Conservation (phyloP, 257 asterid species). For the Nicotiana benthamiana region DNA sequence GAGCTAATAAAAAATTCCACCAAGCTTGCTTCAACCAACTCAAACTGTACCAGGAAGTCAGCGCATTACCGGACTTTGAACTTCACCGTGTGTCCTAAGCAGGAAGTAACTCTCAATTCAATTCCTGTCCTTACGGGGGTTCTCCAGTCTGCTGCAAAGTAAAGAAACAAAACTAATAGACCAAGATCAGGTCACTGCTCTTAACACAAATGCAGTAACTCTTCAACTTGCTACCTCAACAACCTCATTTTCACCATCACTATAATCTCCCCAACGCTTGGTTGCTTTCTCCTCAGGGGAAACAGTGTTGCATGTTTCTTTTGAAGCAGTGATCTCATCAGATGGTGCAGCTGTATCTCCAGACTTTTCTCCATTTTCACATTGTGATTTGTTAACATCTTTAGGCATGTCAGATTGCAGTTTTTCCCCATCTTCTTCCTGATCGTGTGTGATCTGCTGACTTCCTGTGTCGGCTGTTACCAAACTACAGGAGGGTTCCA, state of each 20-base stretch:
- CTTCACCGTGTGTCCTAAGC: slow-evolving; percentile 9
- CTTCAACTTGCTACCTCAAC: slow-evolving; percentile 34
- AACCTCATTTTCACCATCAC: slow-evolving; percentile 64
- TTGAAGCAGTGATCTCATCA: slow-evolving; percentile 19
- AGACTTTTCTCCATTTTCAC: slow-evolving; percentile 25
- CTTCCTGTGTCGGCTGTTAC: slow-evolving; percentile 7
- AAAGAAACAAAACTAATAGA: background rate
- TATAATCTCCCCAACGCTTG: slow-evolving; percentile 73
- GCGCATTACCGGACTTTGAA: slow-evolving; percentile 5
- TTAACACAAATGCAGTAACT: background rate
- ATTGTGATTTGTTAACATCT: slow-evolving; percentile 20
- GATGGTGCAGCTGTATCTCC: slow-evolving; percentile 16
- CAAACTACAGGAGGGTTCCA: slow-evolving; percentile 18
- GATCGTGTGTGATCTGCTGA: slow-evolving; percentile 15
- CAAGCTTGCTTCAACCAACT: slow-evolving; percentile 16
- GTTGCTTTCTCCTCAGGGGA: slow-evolving; percentile 34
- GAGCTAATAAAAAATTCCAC: slow-evolving; percentile 6
- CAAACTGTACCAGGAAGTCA: slow-evolving; percentile 9
- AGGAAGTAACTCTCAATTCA: background rate
- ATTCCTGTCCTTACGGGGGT: background rate
- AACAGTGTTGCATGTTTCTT: slow-evolving; percentile 15
- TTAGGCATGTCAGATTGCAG: slow-evolving; percentile 15
- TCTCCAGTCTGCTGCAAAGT: background rate
- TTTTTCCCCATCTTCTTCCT: slow-evolving; percentile 25
- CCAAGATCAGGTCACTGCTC: background rate